Evolutionary conservation across 805 yeast species (phyloP).

Genomic region (Candida chauliodis): DNA sequence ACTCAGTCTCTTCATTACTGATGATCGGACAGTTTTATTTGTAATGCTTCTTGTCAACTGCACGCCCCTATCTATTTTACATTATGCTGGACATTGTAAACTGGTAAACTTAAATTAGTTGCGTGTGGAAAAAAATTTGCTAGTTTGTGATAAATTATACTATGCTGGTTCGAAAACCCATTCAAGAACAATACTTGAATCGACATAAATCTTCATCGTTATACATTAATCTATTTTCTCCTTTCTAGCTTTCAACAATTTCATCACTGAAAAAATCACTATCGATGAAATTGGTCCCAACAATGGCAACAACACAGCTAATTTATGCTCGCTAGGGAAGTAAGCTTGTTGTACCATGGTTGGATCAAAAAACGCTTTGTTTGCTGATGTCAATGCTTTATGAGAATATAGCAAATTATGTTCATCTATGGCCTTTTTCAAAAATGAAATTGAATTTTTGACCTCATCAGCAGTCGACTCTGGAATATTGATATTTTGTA

Average conservation of each 20-base stretch:
- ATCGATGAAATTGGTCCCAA: conserved; percentile 83
- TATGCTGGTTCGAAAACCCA: too few species aligned
- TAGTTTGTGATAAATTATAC: too few species aligned
- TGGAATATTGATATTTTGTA: conserved; percentile 83
- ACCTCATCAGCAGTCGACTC: conserved; percentile 61
- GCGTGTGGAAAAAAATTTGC: too few species aligned
- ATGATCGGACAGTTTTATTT: too few species aligned
- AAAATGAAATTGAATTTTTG: conserved; percentile 40
- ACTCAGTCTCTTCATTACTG: too few species aligned
- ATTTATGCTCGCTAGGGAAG: conserved; percentile 92
- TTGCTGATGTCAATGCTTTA: conserved; percentile 57
- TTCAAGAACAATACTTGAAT: too few species aligned
- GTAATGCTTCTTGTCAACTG: too few species aligned
- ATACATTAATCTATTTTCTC: conserved; percentile 16
- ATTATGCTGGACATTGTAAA: too few species aligned
- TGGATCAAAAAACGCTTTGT: conserved; percentile 84
- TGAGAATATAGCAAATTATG: conserved; percentile 42
- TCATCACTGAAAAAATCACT: conserved; percentile 46
- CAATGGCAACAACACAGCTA: conserved; percentile 89
- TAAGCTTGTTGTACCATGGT: conserved; percentile 94
- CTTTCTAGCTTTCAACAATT: conserved; percentile 39
- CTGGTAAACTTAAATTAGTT: too few species aligned
- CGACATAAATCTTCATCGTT: too few species aligned
- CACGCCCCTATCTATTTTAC: too few species aligned
- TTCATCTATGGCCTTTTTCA: conserved; percentile 33